These are phyloP conservation scores for Ceratobasidium sp. DNA, from an alignment of 1,284 basidiomycete species.

Conservation along the genomic window DNA sequence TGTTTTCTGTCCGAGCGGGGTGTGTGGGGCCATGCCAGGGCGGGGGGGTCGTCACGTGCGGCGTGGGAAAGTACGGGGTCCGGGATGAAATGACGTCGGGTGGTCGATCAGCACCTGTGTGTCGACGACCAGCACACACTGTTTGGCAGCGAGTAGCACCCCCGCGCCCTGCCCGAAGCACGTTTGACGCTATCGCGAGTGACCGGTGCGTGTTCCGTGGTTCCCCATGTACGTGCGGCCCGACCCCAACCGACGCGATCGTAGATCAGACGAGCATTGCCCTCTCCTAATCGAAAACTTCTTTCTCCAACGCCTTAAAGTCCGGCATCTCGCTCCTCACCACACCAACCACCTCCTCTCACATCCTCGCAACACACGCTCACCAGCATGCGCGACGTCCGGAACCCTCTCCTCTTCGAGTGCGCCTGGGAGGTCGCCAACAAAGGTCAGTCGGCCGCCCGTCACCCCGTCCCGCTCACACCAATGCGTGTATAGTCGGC, in stretches of 20 bases:
- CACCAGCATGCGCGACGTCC: conserved; percentile 66
- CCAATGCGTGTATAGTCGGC: conserved; percentile 69
- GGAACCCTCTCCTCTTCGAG: conserved; percentile 83
- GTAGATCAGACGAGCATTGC: conserved; percentile 28
- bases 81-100: conserved; percentile 32
- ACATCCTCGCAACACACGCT: neutral
- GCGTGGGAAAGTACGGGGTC: conserved; percentile 15
- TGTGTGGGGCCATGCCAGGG: neutral
- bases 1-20: conserved; percentile 3
- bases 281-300: conserved; percentile 32
- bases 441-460: conserved; percentile 59
- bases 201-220: conserved; percentile 26
- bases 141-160: neutral
- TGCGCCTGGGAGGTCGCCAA: conserved; percentile 95
- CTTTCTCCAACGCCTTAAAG: conserved; percentile 12
- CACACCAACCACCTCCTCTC: neutral
- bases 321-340: conserved; percentile 17
- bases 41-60: neutral
- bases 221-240: conserved; percentile 7
- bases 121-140: neutral
- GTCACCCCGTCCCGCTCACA: neutral
- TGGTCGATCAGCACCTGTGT: neutral
- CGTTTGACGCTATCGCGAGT: neutral
- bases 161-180: neutral
- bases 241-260: conserved; percentile 34